These are phyloP conservation scores for Delonix regia DNA, from an alignment of 306 rosid species.

Conservation along the genomic window DNA sequence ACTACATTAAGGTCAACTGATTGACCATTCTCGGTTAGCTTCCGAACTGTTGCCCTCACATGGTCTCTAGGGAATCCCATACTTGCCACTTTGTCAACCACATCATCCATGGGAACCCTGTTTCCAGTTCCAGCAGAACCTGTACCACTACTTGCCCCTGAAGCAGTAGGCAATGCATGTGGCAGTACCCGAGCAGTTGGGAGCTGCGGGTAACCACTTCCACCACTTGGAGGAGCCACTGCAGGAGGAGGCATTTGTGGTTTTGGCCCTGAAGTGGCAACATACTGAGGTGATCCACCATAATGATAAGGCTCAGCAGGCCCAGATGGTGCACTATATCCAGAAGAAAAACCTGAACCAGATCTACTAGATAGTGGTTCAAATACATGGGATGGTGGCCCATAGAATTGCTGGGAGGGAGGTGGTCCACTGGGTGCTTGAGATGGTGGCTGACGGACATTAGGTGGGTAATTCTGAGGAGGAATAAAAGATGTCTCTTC, in stretches of 20 bases:
- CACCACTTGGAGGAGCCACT: slow-evolving; percentile 50
- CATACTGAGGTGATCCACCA: slow-evolving; percentile 68
- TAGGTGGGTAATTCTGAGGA: slow-evolving; percentile 70
- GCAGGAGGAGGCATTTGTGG: slow-evolving; percentile 57
- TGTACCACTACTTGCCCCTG: slow-evolving; percentile 57
- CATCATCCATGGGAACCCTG: slow-evolving; percentile 75
- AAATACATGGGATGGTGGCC: slow-evolving; percentile 51
- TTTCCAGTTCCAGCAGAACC: slow-evolving; percentile 69
- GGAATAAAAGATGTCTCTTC: slow-evolving; percentile 75
- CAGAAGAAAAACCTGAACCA: slow-evolving; percentile 63
- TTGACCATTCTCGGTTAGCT: slow-evolving; percentile 87
- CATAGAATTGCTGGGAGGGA: slow-evolving; percentile 68
- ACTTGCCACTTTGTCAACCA: slow-evolving; percentile 70
- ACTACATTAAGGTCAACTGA: slow-evolving; percentile 83
- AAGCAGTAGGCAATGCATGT: slow-evolving; percentile 72
- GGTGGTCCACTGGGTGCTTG: slow-evolving; percentile 67
- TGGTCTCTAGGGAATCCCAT: slow-evolving; percentile 94
- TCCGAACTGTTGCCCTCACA: slow-evolving; percentile 80
- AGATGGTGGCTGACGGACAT: slow-evolving; percentile 60
- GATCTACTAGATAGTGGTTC: slow-evolving; percentile 69
- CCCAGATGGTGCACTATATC: slow-evolving; percentile 60
- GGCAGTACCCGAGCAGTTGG: slow-evolving; percentile 84
- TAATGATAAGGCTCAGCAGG: slow-evolving; percentile 65
- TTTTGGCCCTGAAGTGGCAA: slow-evolving; percentile 48
- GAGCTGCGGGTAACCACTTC: slow-evolving; percentile 80